Base-by-base conservation (phyloP, 2,329 filamentous ascomycete genomes). In the Monilinia polystroma region DNA sequence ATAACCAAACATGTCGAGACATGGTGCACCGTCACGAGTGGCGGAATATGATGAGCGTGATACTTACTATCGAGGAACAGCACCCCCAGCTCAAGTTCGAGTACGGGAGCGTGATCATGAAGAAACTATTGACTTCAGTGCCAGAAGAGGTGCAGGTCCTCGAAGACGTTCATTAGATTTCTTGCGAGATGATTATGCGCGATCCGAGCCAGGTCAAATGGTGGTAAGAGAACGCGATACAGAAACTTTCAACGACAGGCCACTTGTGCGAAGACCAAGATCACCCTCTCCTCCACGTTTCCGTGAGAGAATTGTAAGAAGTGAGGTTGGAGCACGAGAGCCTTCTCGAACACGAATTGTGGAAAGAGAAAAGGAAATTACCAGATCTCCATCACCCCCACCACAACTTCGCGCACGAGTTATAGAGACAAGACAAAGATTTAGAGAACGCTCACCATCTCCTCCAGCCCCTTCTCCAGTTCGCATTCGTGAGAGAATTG, bases 171-270 rank as follows among this genome's bases (percentile, higher is more conserved):
- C 73, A 12, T 73, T 73, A 4, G 74, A 73, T 38, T 76, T 76
- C 58, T 70, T 76, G 41, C 70, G 72, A 62, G 72, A 75, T 45
- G 74, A 76, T 58, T 75, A 72, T 63, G 68, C 68, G 47, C 68
- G 72, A 45, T 54, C 54, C 11, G 70, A 73, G 43, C 60, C 69
- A 35, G 74, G 74, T 43, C 71, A 71, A 10, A 29, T 76, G 66
- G 75, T 76, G 12, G 12, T 76, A 29, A 66, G 74, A 70, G 72
- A 76, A 47, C 72, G 74, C 35, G 72, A 76, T 12, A 70, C 68
- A 6, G 75, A 76, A 47, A 71, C 68, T 2, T 69, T 70, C 41
- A 65, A 66, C 12, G 56, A 52, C 35, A 68, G 74, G 68, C 72
- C 73, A 12, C 63, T 71, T 43, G 72, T 74, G 57, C 72, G 73